These are phyloP conservation scores for Fagopyrum homotropicum DNA, from an alignment of 148 eudicot genomes.

Conservation along the genomic window DNA sequence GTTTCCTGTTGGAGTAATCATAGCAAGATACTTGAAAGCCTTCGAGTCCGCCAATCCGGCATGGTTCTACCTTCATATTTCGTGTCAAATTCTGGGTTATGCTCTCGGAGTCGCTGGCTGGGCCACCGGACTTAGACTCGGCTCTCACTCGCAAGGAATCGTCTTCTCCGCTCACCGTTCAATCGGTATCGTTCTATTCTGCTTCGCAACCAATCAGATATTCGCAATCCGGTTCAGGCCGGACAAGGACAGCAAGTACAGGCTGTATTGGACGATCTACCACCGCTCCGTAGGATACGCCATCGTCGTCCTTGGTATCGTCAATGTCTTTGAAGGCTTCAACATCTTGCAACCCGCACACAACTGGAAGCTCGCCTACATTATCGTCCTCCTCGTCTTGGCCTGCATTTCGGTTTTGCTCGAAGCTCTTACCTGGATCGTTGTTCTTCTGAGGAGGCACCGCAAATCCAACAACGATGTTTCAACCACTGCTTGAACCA, in stretches of 20 bases:
- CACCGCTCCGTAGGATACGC: conserved; percentile 46
- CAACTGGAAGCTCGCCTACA: conserved; percentile 46
- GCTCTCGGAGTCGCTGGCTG: too few relatives aligned
- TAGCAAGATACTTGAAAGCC: too few relatives aligned
- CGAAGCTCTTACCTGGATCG: conserved; percentile 41
- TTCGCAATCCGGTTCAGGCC: conserved; percentile 55
- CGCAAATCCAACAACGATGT: not conserved
- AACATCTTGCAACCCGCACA: conserved; percentile 40
- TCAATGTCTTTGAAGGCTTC: conserved; percentile 30
- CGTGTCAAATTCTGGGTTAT: too few relatives aligned
- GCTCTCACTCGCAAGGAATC: too few relatives aligned
- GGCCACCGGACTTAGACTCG: too few relatives aligned
- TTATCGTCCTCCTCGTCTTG: conserved; percentile 27
- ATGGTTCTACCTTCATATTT: too few relatives aligned
- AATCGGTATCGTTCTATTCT: too few relatives aligned
- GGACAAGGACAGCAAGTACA: conserved; percentile 51
- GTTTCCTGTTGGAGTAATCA: too few relatives aligned
- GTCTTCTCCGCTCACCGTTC: too few relatives aligned
- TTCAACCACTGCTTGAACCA: too few relatives aligned
- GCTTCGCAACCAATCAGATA: conserved; percentile 21
- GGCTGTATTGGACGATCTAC: conserved; percentile 58
- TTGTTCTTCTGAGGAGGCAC: conserved; percentile 31
- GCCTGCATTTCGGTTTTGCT: conserved; percentile 28
- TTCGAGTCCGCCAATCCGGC: too few relatives aligned
- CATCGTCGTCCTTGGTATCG: conserved; percentile 22